Conservation (phyloP, 179 eudicot species). For the Gypsophila paniculata region DNA sequence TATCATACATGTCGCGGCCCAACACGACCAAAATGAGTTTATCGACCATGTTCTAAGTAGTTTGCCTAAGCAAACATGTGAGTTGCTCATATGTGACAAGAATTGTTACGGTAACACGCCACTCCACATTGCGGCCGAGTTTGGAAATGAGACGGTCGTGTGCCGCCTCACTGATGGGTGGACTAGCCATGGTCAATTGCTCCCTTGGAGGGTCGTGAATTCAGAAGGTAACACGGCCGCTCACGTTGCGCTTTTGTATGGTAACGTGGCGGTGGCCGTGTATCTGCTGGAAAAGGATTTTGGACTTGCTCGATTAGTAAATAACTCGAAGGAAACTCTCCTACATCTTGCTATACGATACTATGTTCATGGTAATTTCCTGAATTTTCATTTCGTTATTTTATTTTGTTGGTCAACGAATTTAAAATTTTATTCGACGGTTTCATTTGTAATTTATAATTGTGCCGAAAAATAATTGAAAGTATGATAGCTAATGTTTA, state of each 20-base stretch:
- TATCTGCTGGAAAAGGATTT: conserved; percentile 7
- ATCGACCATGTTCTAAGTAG: not conserved
- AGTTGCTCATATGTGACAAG: not conserved
- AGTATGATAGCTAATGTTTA: no score
- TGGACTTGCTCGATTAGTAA: not conserved
- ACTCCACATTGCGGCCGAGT: no score
- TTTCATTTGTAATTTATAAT: no score
- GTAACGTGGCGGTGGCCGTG: conserved; percentile 1
- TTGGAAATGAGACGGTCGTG: no score
- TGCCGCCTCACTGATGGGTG: no score
- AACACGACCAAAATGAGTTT: not conserved
- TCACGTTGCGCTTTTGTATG: conserved; percentile 20
- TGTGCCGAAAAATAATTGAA: no score
- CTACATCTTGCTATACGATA: conserved; percentile 23
- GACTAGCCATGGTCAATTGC: no score
- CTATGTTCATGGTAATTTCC: not conserved
- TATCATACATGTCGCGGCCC: conserved; percentile 9
- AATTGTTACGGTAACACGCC: conserved; percentile 11
- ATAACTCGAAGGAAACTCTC: conserved; percentile 13
- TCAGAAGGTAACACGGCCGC: conserved; percentile 6
- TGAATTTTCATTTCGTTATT: no score
- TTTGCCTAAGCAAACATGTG: not conserved
- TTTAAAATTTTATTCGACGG: no score
- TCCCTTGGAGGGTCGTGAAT: no score
- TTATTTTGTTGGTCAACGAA: no score